Evolutionary conservation across 495 filamentous ascomycete genomes (phyloP), one percentile per base, ranked within the genome.

Genomic region (Neurospora sp.): DNA sequence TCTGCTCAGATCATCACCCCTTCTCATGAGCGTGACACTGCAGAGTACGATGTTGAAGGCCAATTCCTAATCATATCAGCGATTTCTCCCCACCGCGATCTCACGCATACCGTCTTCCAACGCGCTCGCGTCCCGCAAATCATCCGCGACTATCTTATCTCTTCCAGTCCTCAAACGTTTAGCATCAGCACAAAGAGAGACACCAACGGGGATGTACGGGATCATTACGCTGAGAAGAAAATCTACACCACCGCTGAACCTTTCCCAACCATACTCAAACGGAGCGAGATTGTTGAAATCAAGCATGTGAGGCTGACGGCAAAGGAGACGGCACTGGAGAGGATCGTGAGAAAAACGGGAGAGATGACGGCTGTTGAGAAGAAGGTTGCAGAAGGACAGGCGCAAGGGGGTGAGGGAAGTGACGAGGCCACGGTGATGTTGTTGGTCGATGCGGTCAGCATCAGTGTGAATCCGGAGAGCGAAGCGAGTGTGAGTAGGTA

Each of bases 191-290:
- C 89, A 3, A 88, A 88, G 73, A 84, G 93, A 40, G 88, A 89
- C 76, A 89, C 89, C 18, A 85, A 81, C 68, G 89, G 91, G 68
- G 86, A 88, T 3, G 87, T 91, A 37, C 82, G 88, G 35, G 88
- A 89, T 72, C 91, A 94, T 78, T 93, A 87, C 78, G 91, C 93
- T 0, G 94, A 98, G 82, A 98, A 97, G 84, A 88, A 89, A 0
- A 83, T 98, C 2, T 97, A 93, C 80, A 92, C 88, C 5, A 94
- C 93, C 9, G 90, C 90, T 0, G 94, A 97, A 75, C 76, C 91
- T 1, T 98, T 99, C 83, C 96, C 96, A 8, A 97, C 94, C 10
- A 96, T 99, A 48, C 84, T 97, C 35, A 88, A 94, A 42, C 87
- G 94, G 61, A 96, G 93, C 77, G 96, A 98, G 82, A 90, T 99